Percentiles rank a stretch among this genome's conserved stretches.
Conservation (phyloP, 176 grass and related monocot genomes). For the sorghum (Sorghum bicolor) region Sorghum_bicolor_NCBIv3 NC_012875.2:5603501-5604000, state of each 20-base stretch:
- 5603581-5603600: not conserved
- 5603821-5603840: not conserved
- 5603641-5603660: too few species aligned
- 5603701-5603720: too few species aligned
- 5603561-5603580: not conserved
- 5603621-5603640: too few species aligned
- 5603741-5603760: not conserved
- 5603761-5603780: not conserved
- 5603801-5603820: not conserved
- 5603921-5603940: too few species aligned
- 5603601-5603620: not conserved
- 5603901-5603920: not conserved
- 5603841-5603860: not conserved
- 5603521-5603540: not conserved
- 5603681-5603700: not conserved
- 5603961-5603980: not conserved
- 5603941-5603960: not conserved
- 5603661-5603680: not conserved
- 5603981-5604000: not conserved
- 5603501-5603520: not conserved
- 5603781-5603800: not conserved
- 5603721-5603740: not conserved
- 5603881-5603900: not conserved
- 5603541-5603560: not conserved
- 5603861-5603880: not conserved